Evolutionary conservation across 192 early-diverging fungal species (phyloP).

Genomic region (Coemansia javaensis): DNA sequence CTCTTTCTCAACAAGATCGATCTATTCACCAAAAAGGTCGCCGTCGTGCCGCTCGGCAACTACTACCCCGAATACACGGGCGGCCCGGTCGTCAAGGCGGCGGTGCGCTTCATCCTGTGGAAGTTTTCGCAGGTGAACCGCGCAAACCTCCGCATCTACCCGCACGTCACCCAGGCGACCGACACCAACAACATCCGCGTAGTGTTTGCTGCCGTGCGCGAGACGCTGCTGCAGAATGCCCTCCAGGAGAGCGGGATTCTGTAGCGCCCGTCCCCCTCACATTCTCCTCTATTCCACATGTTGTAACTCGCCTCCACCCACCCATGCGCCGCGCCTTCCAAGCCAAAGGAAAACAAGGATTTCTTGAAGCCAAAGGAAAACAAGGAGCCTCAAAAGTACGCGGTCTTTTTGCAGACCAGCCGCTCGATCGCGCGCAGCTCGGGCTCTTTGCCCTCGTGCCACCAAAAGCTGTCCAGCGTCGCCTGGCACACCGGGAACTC

Average conservation of each 20-base stretch:
- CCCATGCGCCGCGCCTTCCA: too few species aligned
- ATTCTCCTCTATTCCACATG: not conserved
- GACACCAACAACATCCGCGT: conserved; percentile 85
- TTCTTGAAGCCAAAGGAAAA: too few species aligned
- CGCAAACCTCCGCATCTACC: conserved; percentile 75
- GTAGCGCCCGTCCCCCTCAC: conserved; percentile 19
- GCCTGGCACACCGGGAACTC: conserved; percentile 40
- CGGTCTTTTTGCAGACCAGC: conserved; percentile 59
- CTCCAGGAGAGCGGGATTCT: conserved; percentile 74
- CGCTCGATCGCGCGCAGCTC: conserved; percentile 55
- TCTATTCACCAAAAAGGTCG: conserved; percentile 77
- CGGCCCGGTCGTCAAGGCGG: conserved; percentile 73
- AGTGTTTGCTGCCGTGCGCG: conserved; percentile 91
- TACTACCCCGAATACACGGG: conserved; percentile 88
- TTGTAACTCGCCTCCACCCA: too few species aligned
- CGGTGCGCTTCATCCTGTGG: conserved; percentile 84
- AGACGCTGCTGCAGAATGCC: conserved; percentile 85
- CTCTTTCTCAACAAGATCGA: conserved; percentile 95
- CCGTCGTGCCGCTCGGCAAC: conserved; percentile 65
- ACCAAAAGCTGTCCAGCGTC: conserved; percentile 65
- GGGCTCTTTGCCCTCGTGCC: conserved; percentile 69
- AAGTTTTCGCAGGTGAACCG: conserved; percentile 82
- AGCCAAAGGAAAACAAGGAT: too few species aligned
- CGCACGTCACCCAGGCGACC: conserved; percentile 86
- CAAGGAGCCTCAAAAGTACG: too few species aligned